Conservation (phyloP, 73 alveolate species). For the Halteria grandinella region DNA sequence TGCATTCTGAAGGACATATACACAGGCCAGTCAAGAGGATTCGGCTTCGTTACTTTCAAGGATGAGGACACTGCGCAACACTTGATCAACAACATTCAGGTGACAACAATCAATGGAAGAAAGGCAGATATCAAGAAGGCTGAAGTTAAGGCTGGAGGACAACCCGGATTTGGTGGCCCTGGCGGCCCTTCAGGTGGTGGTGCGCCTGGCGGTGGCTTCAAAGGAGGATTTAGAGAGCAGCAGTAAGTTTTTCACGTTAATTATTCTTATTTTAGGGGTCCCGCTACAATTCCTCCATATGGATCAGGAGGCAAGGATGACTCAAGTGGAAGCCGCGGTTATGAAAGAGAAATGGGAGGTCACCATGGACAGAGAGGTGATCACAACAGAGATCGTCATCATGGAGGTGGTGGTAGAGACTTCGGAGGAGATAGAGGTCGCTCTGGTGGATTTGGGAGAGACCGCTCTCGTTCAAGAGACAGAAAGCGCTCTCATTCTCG, state of each 20-base stretch:
- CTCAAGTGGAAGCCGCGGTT: slow-evolving; percentile 1
- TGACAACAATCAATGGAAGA: slow-evolving; percentile 67
- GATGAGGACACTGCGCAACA: slow-evolving; percentile 69
- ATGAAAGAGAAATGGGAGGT: background rate
- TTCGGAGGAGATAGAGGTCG: background rate
- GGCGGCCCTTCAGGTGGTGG: background rate
- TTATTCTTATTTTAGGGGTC: background rate
- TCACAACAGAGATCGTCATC: background rate
- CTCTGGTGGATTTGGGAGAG: slow-evolving; percentile 17
- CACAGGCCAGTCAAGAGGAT: slow-evolving; percentile 80
- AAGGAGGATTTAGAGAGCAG: no score
- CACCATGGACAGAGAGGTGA: background rate
- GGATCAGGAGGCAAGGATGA: background rate
- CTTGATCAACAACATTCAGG: slow-evolving; percentile 59
- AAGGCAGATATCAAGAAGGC: slow-evolving; percentile 81
- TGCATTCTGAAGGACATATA: slow-evolving; percentile 75
- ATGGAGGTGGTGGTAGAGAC: slow-evolving; percentile 1
- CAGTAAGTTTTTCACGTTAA: no score
- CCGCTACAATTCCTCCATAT: slow-evolving; percentile 13
- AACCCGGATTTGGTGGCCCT: background rate
- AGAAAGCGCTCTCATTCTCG: background rate
- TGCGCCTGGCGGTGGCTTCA: background rate
- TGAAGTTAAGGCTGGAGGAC: slow-evolving; percentile 51
- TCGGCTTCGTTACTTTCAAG: slow-evolving; percentile 89
- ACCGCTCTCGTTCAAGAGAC: background rate